Conservation (phyloP, 768 basidiomycete species). For the Chalciporus sphaerocephalus region DNA sequence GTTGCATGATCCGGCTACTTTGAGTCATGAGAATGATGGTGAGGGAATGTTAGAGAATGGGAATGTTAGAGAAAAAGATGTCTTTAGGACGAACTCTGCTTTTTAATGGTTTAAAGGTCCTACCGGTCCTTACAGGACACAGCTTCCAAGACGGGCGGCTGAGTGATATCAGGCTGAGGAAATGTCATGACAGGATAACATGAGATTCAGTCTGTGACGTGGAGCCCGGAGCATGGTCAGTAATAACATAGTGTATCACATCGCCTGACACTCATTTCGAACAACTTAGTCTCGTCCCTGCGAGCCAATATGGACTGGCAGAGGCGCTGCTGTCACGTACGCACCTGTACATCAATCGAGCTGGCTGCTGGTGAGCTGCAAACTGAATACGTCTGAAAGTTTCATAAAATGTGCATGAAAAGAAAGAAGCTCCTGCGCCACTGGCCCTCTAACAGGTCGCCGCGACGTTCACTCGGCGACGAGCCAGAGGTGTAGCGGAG, state of each 20-base stretch:
- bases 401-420: background rate
- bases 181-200: conserved; percentile 2
- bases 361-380: background rate
- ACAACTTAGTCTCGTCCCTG: background rate
- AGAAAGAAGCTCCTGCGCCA: background rate
- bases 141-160: conserved; percentile 3
- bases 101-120: conserved; percentile 8
- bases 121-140: conserved; percentile 3
- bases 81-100: background rate
- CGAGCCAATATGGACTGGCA: background rate
- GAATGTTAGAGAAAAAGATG: background rate
- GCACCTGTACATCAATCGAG: background rate
- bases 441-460: background rate
- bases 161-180: background rate
- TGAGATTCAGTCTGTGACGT: background rate
- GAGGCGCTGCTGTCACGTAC: background rate
- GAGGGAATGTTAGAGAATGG: no score
- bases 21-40: background rate
- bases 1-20: conserved; percentile 8
- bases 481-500: background rate
- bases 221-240: background rate
- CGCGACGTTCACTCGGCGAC: background rate
- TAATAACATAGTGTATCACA: background rate
- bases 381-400: background rate
- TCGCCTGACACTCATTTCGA: background rate